These are phyloP conservation scores for Mytilinidion resinicola DNA, from an alignment of 495 filamentous ascomycete genomes.

Conservation along the genomic window DNA sequence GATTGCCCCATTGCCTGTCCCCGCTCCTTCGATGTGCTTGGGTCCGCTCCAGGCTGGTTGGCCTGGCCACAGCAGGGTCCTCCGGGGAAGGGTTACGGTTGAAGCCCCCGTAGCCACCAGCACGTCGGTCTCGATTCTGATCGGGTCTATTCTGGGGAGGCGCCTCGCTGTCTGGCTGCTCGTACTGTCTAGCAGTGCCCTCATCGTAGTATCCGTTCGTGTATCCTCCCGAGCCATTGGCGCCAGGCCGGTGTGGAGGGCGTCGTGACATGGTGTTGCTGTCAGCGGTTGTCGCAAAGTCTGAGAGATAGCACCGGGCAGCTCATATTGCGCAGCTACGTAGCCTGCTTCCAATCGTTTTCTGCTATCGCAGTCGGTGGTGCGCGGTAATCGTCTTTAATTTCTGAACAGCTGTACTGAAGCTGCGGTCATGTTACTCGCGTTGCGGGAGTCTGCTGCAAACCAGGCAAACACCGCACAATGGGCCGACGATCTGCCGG, in stretches of 20 bases:
- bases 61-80: slow-evolving; percentile 20
- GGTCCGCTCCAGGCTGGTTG: slow-evolving; percentile 30
- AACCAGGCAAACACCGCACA: no score
- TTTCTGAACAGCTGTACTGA: no score
- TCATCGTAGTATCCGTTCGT: slow-evolving; percentile 16
- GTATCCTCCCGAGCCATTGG: slow-evolving; percentile 21
- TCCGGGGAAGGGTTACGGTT: background rate
- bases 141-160: slow-evolving; percentile 1
- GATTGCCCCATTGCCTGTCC: slow-evolving; percentile 11
- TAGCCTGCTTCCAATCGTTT: no score
- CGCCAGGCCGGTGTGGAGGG: slow-evolving; percentile 11
- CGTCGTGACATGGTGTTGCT: slow-evolving; percentile 19
- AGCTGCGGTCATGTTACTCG: no score
- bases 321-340: background rate
- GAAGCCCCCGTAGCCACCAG: slow-evolving; percentile 42
- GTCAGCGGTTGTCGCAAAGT: background rate
- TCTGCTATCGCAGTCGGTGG: no score
- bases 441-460: no score
- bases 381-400: no score
- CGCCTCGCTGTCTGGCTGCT: slow-evolving; percentile 8
- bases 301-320: background rate
- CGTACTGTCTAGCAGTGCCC: slow-evolving; percentile 3
- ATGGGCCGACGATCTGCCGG: no score
- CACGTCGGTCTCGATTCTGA: slow-evolving; percentile 27
- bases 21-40: slow-evolving; percentile 29